Base-by-base conservation (phyloP, 495 filamentous ascomycete genomes). In the Tuber borchii region DNA sequence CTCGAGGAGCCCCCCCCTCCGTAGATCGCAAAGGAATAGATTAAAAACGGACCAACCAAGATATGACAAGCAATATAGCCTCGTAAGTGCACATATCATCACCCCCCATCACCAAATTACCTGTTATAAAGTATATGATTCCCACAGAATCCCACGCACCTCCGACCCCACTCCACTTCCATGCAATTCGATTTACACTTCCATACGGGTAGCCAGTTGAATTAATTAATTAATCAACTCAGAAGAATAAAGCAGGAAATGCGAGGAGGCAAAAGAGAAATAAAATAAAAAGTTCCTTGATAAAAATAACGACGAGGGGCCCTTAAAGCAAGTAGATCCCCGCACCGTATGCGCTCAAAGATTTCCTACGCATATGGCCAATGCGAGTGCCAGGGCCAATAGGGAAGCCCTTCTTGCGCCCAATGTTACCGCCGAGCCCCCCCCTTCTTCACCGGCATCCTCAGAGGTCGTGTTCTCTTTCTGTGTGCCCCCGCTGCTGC, bases 141-240 rank as follows among this genome's bases (percentile, higher is more conserved):
- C 12, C 51, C 26, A 34, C 34, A 65, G 56, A 34, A 65, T 34
- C 56, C 56, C 26, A 65, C 26, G 14, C 31, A 16, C 56, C 56
- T 61, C 51, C 9, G 9, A 26, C 56, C 26, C 56, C 56, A 65
- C 56, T 10, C 56, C 56, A 34, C 26, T 61, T 61, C 56, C 56
- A 65, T 65, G 26, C 56, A 19, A 65, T 34, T 19, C 56, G 56
- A 65, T 65, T 65, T 65, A 65, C 56, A 65, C 56, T 65, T 65
- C 56, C 26, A 65, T 34, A 12, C 56, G 56, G 56, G 34, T 65
- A 65, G 4, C 56, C 56, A 34, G 56, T 65, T 61, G 51, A 6
- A 56, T 48, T 48, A 48, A 56, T 48, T 22, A 48, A 22, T 22
- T 48, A 48, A 48, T 48, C 46, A 22, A 48, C 46, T 9, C 5